Percentiles rank a stretch among this genome's conserved stretches.
Evolutionary conservation across 176 grass and related monocot species (phyloP).

Genomic region (Pontederia paniculata): DNA sequence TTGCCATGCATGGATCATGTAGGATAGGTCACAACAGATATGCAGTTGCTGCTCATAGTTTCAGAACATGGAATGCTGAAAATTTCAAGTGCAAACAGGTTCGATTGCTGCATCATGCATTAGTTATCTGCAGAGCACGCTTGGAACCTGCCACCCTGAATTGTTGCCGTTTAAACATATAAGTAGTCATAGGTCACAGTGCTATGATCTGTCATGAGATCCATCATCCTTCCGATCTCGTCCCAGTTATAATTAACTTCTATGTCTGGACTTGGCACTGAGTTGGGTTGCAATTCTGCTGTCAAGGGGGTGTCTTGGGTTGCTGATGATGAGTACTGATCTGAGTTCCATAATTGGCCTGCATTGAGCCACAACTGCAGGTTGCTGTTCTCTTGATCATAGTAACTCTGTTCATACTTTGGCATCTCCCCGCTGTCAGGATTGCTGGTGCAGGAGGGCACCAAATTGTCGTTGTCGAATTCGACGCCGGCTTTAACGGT

Average conservation of each 20-base stretch:
- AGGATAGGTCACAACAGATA: too few relatives aligned
- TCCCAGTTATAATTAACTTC: neutral
- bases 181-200: neutral
- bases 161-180: too few relatives aligned
- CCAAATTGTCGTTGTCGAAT: neutral
- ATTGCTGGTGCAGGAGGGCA: neutral
- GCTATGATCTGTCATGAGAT: neutral
- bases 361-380: neutral
- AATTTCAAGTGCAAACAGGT: too few relatives aligned
- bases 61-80: too few relatives aligned
- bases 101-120: too few relatives aligned
- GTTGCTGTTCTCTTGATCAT: neutral
- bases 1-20: too few relatives aligned
- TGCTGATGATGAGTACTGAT: neutral
- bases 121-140: too few relatives aligned
- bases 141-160: too few relatives aligned
- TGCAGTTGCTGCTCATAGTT: too few relatives aligned
- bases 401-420: neutral
- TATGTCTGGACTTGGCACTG: neutral
- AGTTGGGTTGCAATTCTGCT: neutral
- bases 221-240: neutral
- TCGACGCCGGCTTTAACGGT: slow-evolving; percentile 5
- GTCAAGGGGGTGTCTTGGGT: neutral
- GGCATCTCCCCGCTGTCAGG: neutral
- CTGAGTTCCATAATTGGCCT: neutral